Conservation (phyloP, 495 filamentous ascomycete genomes). For the Diplogelasinospora grovesii region DNA sequence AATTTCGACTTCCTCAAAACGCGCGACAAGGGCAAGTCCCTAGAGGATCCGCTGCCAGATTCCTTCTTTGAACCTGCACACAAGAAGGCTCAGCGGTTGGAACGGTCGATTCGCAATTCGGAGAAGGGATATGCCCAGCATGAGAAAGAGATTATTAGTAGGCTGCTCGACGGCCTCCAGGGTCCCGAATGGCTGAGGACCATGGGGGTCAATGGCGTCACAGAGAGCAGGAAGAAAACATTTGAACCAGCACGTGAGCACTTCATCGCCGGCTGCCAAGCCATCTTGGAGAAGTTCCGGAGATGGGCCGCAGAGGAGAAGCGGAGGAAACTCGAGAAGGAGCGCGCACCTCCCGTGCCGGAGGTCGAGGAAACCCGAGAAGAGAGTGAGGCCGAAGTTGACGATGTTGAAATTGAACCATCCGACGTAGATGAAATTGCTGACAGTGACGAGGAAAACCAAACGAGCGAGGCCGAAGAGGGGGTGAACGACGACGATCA, state of each 20-base stretch:
- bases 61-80: slow-evolving; percentile 62
- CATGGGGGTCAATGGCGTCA: slow-evolving; percentile 85
- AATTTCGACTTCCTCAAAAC: slow-evolving; percentile 46
- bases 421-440: slow-evolving; percentile 5
- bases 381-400: slow-evolving; percentile 10
- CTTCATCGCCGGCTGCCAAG: slow-evolving; percentile 73
- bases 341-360: slow-evolving; percentile 44
- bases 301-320: slow-evolving; percentile 89
- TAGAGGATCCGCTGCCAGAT: slow-evolving; percentile 65
- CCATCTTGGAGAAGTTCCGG: slow-evolving; percentile 78
- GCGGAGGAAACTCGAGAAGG: slow-evolving; percentile 62
- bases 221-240: slow-evolving; percentile 72
- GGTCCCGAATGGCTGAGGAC: slow-evolving; percentile 89
- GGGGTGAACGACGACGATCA: slow-evolving; percentile 17
- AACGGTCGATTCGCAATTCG: slow-evolving; percentile 88
- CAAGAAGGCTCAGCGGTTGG: slow-evolving; percentile 72
- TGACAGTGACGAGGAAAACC: slow-evolving; percentile 19
- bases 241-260: slow-evolving; percentile 80
- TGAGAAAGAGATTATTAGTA: slow-evolving; percentile 80
- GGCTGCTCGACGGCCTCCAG: slow-evolving; percentile 77
- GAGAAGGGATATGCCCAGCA: slow-evolving; percentile 89
- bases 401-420: too few species aligned
- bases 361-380: slow-evolving; percentile 37
- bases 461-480: too few species aligned
- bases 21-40: slow-evolving; percentile 29